A percentile compares a stretch with the other conserved stretches of the same genome.
phyloP scores from a whole-genome alignment of 2,329 filamentous ascomycete genomes.

The Alternaria triticimaculans region DNA sequence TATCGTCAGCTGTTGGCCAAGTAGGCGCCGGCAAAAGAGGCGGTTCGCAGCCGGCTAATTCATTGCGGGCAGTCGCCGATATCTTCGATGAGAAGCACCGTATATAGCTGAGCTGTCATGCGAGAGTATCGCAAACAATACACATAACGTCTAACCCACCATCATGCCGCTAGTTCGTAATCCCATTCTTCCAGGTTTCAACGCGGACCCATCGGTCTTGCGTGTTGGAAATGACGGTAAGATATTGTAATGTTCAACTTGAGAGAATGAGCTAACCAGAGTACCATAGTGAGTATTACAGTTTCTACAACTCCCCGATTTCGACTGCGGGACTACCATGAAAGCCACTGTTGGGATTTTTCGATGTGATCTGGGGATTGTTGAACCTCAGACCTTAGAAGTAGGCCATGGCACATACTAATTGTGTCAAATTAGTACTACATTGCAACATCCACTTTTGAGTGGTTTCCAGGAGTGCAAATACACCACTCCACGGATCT shows the following conservation, averaged over 20 bases:
- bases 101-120: background rate
- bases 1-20: background rate
- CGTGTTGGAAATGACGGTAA: slow-evolving; percentile 53
- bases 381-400: background rate
- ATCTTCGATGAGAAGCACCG: background rate
- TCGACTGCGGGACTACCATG: background rate
- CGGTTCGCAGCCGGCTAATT: slow-evolving; percentile 11
- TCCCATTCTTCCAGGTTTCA: slow-evolving; percentile 66
- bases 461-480: slow-evolving; percentile 63
- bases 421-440: slow-evolving; percentile 52
- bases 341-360: background rate
- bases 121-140: background rate
- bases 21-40: slow-evolving; percentile 18
- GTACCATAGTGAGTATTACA: slow-evolving; percentile 3
- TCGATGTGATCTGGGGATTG: background rate
- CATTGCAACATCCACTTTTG: slow-evolving; percentile 67
- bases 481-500: slow-evolving; percentile 64
- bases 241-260: background rate
- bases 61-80: background rate
- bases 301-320: background rate
- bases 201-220: slow-evolving; percentile 66
- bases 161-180: slow-evolving; percentile 51
- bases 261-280: slow-evolving; percentile 4
- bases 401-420: background rate
- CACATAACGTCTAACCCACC: background rate